Base-by-base conservation (phyloP, 2,329 filamentous ascomycete species). In the Calonectria hawksworthii region DNA sequence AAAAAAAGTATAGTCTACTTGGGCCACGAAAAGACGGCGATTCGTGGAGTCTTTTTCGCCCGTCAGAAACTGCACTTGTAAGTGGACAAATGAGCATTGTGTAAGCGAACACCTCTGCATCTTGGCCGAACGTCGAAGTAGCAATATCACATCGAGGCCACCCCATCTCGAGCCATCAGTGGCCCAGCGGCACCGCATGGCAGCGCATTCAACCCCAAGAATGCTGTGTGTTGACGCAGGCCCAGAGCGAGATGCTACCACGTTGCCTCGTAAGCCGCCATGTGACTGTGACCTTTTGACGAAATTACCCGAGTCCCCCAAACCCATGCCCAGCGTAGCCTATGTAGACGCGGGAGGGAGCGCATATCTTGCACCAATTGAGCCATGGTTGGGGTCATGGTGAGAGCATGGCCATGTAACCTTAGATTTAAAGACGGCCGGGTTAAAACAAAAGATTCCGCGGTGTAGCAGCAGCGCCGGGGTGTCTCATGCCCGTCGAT, bases 301-400 rank as follows among this genome's bases (percentile, higher is more conserved):
- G 44, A 71, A 59, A 73, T 71, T 77, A 56, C 73, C 74, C 52
- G 52, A 66, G 21, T 51, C 56, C 44, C 65, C 69, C 66, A 68
- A 36, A 61, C 54, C 34, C 30, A 23, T 34, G 32, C 26, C 14
- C 23, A 51, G 9, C 41, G 26, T 9, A 54, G 32, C 64, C 44
- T 50, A n/a, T n/a, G 21, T 47, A 50, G 61, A 52, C 41, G 44
- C 34, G 78, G 73, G 74, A 74, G 47, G 73, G 75, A 76, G 47
- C 61, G 73, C 75, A 70, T 74, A 68, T 78, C 68, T 76, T 79
- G 77, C 75, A 76, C 79, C 78, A 80, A 79, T 79, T 36, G 77
- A 70, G 74, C 68, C 38, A 44, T 59, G 73, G 68, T 70, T 64
- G 68, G 71, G 70, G 52, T 59, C 78, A 76, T 63, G 78, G 75